Evolutionary conservation across 1,139 yeast species (phyloP).

Genomic region (Taphrina wiesneri): DNA sequence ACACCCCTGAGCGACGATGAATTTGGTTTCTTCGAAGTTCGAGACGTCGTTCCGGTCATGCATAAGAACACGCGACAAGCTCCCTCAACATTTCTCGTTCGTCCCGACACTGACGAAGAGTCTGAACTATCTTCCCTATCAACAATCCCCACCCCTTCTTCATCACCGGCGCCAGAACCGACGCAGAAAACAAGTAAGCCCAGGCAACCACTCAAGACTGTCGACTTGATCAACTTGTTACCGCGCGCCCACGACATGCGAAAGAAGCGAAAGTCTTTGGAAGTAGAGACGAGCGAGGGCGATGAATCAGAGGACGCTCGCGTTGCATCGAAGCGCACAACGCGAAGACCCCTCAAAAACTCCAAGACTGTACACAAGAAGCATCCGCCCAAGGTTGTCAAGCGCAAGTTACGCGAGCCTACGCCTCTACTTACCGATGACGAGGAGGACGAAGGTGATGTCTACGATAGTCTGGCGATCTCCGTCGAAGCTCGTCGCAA

Average conservation of each 20-base stretch:
- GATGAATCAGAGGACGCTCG: background rate
- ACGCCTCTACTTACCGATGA: background rate
- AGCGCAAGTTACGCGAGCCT: background rate
- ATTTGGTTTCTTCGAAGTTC: slow-evolving; percentile 9
- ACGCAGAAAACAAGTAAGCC: background rate
- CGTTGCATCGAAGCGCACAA: background rate
- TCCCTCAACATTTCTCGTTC: background rate
- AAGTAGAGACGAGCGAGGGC: background rate
- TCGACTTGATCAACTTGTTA: background rate
- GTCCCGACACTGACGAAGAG: slow-evolving; percentile 10
- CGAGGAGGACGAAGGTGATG: background rate
- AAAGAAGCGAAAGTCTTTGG: background rate
- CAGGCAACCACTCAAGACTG: background rate
- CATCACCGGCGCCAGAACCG: background rate
- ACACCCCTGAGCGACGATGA: slow-evolving; percentile 9
- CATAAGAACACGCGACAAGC: background rate
- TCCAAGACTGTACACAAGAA: background rate
- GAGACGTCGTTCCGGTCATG: background rate
- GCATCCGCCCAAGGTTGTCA: background rate
- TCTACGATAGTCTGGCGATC: background rate
- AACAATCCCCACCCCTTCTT: background rate
- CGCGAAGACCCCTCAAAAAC: background rate
- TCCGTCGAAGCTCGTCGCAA: background rate
- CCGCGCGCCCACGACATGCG: background rate
- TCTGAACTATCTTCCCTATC: background rate